A percentile compares a stretch with the other conserved stretches of the same genome.
Evolutionary conservation across 495 filamentous ascomycete species (phyloP).

Genomic region (Tuber melanosporum): DNA sequence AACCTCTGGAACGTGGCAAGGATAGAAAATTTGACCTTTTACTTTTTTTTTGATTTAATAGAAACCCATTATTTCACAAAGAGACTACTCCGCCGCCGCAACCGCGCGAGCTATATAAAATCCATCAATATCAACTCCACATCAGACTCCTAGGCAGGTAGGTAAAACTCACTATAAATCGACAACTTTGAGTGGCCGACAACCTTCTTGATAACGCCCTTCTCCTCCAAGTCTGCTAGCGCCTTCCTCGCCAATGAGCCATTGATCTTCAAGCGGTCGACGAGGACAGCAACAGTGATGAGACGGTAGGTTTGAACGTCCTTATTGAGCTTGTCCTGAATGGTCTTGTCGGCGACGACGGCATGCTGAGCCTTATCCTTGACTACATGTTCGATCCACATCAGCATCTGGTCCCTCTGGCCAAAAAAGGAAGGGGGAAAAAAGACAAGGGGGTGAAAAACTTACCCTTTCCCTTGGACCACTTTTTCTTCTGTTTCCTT

Average conservation of each 20-base stretch:
- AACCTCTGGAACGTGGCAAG: not conserved
- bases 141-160: not conserved
- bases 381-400: slow-evolving; percentile 53
- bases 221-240: slow-evolving; percentile 91
- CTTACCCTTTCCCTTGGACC: slow-evolving; percentile 98
- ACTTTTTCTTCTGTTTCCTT: slow-evolving; percentile 99
- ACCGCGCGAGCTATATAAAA: slow-evolving; percentile 54
- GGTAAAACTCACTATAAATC: slow-evolving; percentile 84
- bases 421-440: not conserved
- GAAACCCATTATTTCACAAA: slow-evolving; percentile 25
- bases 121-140: slow-evolving; percentile 43
- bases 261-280: slow-evolving; percentile 99
- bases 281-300: slow-evolving; percentile 95
- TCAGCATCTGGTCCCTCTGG: slow-evolving; percentile 20
- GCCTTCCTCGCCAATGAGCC: slow-evolving; percentile 86
- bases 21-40: slow-evolving; percentile 29
- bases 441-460: slow-evolving; percentile 16
- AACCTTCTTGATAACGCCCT: slow-evolving; percentile 96
- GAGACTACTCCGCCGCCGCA: slow-evolving; percentile 52
- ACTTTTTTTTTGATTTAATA: slow-evolving; percentile 33
- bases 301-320: slow-evolving; percentile 97
- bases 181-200: slow-evolving; percentile 92
- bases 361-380: slow-evolving; percentile 99
- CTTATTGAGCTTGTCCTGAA: slow-evolving; percentile 42
- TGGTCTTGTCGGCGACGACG: slow-evolving; percentile 53